Conservation (phyloP, 2,329 filamentous ascomycete genomes). For the Coccinonectria pachysandricola region DNA sequence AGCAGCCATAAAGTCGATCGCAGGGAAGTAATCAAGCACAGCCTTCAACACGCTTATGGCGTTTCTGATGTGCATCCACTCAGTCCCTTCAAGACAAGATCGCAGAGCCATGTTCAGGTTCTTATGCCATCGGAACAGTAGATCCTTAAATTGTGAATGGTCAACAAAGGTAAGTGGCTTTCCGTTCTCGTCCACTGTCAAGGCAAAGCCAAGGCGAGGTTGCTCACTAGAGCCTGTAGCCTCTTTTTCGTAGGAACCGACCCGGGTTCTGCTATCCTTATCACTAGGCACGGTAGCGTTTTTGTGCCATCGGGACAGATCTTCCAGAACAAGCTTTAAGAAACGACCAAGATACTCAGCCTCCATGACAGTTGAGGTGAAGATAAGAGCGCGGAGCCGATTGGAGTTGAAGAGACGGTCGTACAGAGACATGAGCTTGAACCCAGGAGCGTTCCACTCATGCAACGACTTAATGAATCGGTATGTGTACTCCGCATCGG, state of each 20-base stretch:
- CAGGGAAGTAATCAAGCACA: slow-evolving; percentile 74
- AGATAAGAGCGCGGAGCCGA: slow-evolving; percentile 71
- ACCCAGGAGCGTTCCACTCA: slow-evolving; percentile 71
- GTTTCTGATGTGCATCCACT: slow-evolving; percentile 98
- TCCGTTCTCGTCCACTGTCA: slow-evolving; percentile 53
- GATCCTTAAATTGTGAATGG: slow-evolving; percentile 75
- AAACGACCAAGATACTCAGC: slow-evolving; percentile 91
- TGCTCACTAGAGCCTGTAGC: slow-evolving; percentile 43
- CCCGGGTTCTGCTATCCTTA: slow-evolving; percentile 33
- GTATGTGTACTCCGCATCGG: slow-evolving; percentile 84
- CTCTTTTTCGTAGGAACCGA: slow-evolving; percentile 75
- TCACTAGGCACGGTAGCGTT: slow-evolving; percentile 47
- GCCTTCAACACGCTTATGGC: slow-evolving; percentile 82
- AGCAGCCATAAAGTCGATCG: slow-evolving; percentile 77
- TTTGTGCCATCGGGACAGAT: slow-evolving; percentile 76
- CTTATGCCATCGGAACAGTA: slow-evolving; percentile 86
- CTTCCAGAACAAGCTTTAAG: slow-evolving; percentile 68
- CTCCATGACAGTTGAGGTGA: slow-evolving; percentile 81
- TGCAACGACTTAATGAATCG: slow-evolving; percentile 82
- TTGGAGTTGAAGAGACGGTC: slow-evolving; percentile 78
- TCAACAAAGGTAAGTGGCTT: slow-evolving; percentile 64
- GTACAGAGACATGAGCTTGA: slow-evolving; percentile 75
- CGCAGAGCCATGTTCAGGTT: slow-evolving; percentile 71
- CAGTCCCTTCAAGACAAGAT: slow-evolving; percentile 66
- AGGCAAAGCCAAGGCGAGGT: slow-evolving; percentile 67